Percentiles rank a stretch among this genome's conserved stretches.
phyloP scores from a whole-genome alignment of 1,284 basidiomycete genomes.

The Albatrellus sp. region DNA sequence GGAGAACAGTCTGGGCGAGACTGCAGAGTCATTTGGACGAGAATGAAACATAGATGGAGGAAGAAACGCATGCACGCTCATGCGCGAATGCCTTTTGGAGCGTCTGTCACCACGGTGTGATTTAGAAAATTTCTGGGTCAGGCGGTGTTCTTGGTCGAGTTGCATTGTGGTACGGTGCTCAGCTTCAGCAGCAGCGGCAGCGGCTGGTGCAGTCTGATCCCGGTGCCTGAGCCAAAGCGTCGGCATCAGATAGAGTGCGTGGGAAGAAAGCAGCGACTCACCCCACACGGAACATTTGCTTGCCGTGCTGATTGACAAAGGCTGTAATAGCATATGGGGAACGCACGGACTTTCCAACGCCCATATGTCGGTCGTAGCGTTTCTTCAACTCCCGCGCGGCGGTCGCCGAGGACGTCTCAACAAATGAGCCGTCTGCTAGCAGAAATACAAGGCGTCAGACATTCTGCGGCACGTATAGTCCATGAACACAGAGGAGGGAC shows the following conservation, averaged over 20 bases:
- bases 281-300: constrained; percentile 63
- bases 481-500: too few species aligned
- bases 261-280: constrained; percentile 24
- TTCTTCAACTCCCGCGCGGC: constrained; percentile 65
- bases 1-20: constrained; percentile 15
- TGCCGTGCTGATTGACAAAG: constrained; percentile 67
- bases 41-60: constrained; percentile 37
- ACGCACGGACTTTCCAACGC: constrained; percentile 51
- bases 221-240: constrained; percentile 28
- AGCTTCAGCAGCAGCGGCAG: constrained; percentile 17
- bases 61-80: constrained; percentile 56
- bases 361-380: constrained; percentile 52
- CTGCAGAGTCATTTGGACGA: constrained; percentile 16
- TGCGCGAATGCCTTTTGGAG: constrained; percentile 41
- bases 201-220: constrained; percentile 40
- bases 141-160: constrained; percentile 9
- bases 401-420: constrained; percentile 63
- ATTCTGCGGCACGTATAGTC: not conserved
- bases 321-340: constrained; percentile 71
- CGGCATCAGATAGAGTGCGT: constrained; percentile 5
- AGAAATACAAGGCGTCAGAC: not conserved
- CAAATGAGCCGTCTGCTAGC: constrained; percentile 58
- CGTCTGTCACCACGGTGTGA: constrained; percentile 15
- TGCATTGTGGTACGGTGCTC: constrained; percentile 13
- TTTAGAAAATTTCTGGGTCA: constrained; percentile 9